Conservation (phyloP, 192 early-diverging fungal genomes). For the Linnemannia zychae region DNA sequence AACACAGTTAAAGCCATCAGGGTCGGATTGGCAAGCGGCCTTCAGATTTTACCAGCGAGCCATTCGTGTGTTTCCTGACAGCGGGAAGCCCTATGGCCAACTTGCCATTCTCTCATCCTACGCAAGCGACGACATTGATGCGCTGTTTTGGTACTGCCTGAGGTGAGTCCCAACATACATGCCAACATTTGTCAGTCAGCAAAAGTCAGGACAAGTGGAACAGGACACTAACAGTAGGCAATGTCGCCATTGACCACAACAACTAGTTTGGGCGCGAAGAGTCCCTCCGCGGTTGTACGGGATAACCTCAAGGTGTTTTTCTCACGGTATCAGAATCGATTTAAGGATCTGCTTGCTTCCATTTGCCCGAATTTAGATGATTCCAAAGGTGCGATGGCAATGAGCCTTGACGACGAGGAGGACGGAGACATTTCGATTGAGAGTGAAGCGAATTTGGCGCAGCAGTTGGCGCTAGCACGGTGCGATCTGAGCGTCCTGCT, state of each 20-base stretch:
- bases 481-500: constrained; percentile 37
- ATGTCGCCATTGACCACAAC: neutral
- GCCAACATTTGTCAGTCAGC: neutral
- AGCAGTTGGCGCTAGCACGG: constrained; percentile 15
- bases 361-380: constrained; percentile 1
- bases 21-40: constrained; percentile 39
- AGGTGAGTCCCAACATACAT: constrained; percentile 34
- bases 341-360: constrained; percentile 27
- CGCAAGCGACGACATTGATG: constrained; percentile 57
- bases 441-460: constrained; percentile 1
- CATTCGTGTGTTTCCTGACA: constrained; percentile 37
- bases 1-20: constrained; percentile 12
- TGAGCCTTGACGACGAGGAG: constrained; percentile 24
- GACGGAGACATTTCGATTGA: neutral
- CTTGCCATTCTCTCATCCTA: constrained; percentile 58
- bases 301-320: constrained; percentile 70
- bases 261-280: constrained; percentile 65
- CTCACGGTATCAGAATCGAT: constrained; percentile 57
- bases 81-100: constrained; percentile 60
- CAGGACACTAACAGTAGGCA: neutral
- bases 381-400: constrained; percentile 4
- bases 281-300: constrained; percentile 58
- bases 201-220: neutral
- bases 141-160: constrained; percentile 61
- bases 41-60: constrained; percentile 33